Evolutionary conservation across 768 basidiomycete genomes (phyloP), one percentile per base, ranked within the genome.

Genomic region (Tephrocybe sp.): DNA sequence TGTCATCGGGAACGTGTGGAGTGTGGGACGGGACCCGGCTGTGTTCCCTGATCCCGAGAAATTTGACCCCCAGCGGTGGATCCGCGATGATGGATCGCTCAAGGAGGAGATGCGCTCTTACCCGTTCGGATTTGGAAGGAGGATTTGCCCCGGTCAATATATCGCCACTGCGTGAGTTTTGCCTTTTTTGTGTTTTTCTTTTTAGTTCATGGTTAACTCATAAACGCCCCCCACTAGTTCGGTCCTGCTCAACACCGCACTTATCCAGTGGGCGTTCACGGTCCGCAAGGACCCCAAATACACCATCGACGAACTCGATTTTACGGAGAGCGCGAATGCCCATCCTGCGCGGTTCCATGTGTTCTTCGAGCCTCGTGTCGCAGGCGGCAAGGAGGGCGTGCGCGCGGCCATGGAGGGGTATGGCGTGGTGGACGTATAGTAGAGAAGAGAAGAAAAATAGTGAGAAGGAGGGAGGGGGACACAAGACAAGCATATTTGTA

Each of bases 121-220:
- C 44, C 66, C 75, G 21, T 85, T 82, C 46, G 82, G 83, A 1
- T 83, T 82, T 46, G 83, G 82, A 12, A 63, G 80, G 16, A 79
- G 84, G n/a, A 72, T 86, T 5, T 88, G 85, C 51, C 84, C 84
- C 0, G 85, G 85, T 0, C 78, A 80, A 56, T 76, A 84, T 60
- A 77, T 88, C 26, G 85, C 78, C 6, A 69, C 67, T 48, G 62
- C 64, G 75, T 70, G 53, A 59, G 65, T 63, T 27, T 32, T 25
- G 15, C 31, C 22, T 4, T 30, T 15, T 12, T 40, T 16, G 28
- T 7, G 28, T 7, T 30, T 30, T 4, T 13, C n/a, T 31, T 7
- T 24, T 25, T 25, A 16, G 18, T 27, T 2, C 5, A 28, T 28
- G 6, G 24, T 4, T 3, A 5, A 6, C 31, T 35, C 4, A 21